Percentiles rank a stretch among this genome's conserved stretches.
Evolutionary conservation across 306 rosid species (phyloP).

Genomic region (Glycyrrhiza uralensis): DNA sequence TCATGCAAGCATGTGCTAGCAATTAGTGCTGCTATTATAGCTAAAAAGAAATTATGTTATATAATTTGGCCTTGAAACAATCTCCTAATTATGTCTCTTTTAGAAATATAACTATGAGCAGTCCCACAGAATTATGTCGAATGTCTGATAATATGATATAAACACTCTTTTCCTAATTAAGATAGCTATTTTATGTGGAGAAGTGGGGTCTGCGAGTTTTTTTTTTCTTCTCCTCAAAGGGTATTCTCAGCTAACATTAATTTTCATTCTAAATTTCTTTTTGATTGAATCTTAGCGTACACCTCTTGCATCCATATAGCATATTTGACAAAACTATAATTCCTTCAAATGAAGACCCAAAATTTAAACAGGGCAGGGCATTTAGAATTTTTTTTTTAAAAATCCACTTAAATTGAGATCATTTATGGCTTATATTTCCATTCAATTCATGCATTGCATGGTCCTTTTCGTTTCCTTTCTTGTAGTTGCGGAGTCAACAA

Average conservation of each 20-base stretch:
- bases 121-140: background rate
- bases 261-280: background rate
- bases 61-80: slow-evolving; percentile 19
- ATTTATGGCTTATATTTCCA: background rate
- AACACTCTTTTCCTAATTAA: slow-evolving; percentile 7
- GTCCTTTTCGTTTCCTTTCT: slow-evolving; percentile 18
- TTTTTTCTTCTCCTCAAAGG: background rate
- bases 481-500: slow-evolving; percentile 71
- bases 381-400: background rate
- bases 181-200: background rate
- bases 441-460: background rate
- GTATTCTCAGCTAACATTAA: background rate
- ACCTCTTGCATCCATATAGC: background rate
- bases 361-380: too few species aligned
- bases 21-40: slow-evolving; percentile 49
- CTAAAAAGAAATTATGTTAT: slow-evolving; percentile 21
- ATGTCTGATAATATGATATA: background rate
- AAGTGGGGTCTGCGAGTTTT: slow-evolving; percentile 27
- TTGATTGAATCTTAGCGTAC: background rate
- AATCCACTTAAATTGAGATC: background rate
- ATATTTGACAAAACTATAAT: background rate
- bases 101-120: background rate
- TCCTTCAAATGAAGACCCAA: too few species aligned
- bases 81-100: slow-evolving; percentile 34
- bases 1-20: slow-evolving; percentile 77